Conservation (phyloP, 2,329 filamentous ascomycete genomes). For the Teratosphaeria epicoccoides region DNA sequence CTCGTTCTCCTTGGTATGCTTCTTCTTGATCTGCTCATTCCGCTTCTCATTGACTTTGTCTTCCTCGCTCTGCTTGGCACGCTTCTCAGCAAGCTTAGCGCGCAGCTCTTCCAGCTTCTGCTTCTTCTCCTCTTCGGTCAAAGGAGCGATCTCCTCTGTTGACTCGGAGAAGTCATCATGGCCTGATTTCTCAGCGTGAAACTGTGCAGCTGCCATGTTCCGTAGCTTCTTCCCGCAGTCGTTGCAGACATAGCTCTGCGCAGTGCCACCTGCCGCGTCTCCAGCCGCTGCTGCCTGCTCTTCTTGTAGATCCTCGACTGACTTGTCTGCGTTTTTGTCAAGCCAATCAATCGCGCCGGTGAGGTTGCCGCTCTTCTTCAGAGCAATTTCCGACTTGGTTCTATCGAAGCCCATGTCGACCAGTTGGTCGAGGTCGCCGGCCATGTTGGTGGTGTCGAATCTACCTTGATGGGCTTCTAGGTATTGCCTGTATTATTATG, state of each 20-base stretch:
- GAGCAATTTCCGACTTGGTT: slow-evolving; percentile 68
- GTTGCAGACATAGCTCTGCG: slow-evolving; percentile 80
- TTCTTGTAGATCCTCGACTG: slow-evolving; percentile 65
- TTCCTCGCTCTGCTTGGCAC: slow-evolving; percentile 52
- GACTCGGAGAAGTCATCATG: slow-evolving; percentile 90
- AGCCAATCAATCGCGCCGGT: slow-evolving; percentile 85
- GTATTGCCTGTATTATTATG: too few species aligned
- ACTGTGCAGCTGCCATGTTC: slow-evolving; percentile 69
- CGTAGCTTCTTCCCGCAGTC: slow-evolving; percentile 90
- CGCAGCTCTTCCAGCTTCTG: slow-evolving; percentile 66
- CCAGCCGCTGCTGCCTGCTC: slow-evolving; percentile 26
- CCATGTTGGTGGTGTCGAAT: slow-evolving; percentile 25
- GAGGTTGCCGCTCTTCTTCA: slow-evolving; percentile 74
- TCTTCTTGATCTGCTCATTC: slow-evolving; percentile 77
- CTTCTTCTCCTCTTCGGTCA: slow-evolving; percentile 87
- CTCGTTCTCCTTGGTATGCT: slow-evolving; percentile 79
- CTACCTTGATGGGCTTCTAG: neutral
- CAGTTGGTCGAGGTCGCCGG: slow-evolving; percentile 49
- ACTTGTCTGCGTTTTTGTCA: slow-evolving; percentile 79
- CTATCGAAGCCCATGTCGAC: slow-evolving; percentile 70
- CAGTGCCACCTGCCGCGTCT: slow-evolving; percentile 47
- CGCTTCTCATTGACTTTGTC: slow-evolving; percentile 75
- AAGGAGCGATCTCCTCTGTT: slow-evolving; percentile 77
- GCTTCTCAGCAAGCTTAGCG: slow-evolving; percentile 61
- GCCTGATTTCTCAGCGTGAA: slow-evolving; percentile 81